phyloP scores from a whole-genome alignment of 345 rosid species.

The Streptanthus diversifolius region DNA sequence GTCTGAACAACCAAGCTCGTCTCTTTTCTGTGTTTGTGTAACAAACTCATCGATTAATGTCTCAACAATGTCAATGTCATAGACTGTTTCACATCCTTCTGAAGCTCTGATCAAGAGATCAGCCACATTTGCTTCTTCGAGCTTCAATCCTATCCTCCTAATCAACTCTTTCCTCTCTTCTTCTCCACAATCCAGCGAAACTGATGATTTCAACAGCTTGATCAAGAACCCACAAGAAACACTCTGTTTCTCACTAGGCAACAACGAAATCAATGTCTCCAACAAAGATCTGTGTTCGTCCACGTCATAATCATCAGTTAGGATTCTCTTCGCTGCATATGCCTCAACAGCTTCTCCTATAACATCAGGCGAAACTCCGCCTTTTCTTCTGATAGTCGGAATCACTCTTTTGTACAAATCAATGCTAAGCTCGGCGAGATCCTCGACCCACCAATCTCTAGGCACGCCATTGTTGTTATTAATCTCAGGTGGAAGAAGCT shows the following conservation, averaged over 20 bases:
- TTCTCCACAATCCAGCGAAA: slow-evolving; percentile 46
- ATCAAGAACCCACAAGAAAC: slow-evolving; percentile 57
- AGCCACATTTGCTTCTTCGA: slow-evolving; percentile 48
- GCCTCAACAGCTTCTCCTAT: slow-evolving; percentile 62
- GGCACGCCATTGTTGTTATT: slow-evolving; percentile 42
- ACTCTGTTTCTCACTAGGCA: slow-evolving; percentile 52
- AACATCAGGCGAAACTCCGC: slow-evolving; percentile 40
- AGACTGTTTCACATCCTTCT: slow-evolving; percentile 39
- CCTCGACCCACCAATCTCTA: slow-evolving; percentile 80
- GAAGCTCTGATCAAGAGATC: slow-evolving; percentile 55
- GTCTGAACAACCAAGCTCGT: slow-evolving; percentile 26
- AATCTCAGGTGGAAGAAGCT: slow-evolving; percentile 41
- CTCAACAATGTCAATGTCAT: slow-evolving; percentile 59
- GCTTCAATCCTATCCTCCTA: slow-evolving; percentile 50
- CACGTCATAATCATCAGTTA: slow-evolving; percentile 34
- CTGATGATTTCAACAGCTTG: slow-evolving; percentile 48
- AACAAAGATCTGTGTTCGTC: slow-evolving; percentile 41
- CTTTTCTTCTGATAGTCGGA: slow-evolving; percentile 43
- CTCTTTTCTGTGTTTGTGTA: slow-evolving; percentile 24
- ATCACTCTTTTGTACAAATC: slow-evolving; percentile 56
- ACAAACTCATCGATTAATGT: slow-evolving; percentile 48
- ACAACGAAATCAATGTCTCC: slow-evolving; percentile 48
- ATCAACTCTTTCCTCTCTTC: slow-evolving; percentile 45
- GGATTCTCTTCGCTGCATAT: slow-evolving; percentile 50
- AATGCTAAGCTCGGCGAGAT: slow-evolving; percentile 55